A percentile compares a stretch with the other conserved stretches of the same genome.
phyloP scores from a whole-genome alignment of 371 early-diverging fungal genomes.

The Quaeritorhiza haematococci region DNA sequence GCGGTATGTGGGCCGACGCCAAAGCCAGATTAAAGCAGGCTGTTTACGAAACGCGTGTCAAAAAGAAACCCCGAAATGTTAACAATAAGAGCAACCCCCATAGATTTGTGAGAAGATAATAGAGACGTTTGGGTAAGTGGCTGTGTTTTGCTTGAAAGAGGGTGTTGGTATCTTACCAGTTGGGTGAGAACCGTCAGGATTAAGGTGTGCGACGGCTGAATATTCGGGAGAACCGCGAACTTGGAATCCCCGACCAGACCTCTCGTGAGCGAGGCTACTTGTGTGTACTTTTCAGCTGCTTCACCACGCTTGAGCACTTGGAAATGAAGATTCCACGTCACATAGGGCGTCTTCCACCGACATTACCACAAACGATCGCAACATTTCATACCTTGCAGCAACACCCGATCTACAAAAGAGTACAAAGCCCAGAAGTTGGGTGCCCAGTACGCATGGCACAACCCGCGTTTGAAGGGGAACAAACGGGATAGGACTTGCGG shows the following conservation, averaged over 20 bases:
- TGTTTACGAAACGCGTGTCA: slow-evolving; percentile 4
- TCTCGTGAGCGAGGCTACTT: slow-evolving; percentile 70
- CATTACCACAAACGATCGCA: neutral
- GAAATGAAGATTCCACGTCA: too few species aligned
- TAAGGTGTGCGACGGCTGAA: slow-evolving; percentile 72
- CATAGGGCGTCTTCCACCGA: too few species aligned
- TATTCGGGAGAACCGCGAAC: slow-evolving; percentile 74
- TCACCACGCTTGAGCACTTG: slow-evolving; percentile 34
- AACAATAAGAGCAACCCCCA: neutral
- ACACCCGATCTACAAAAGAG: slow-evolving; percentile 70
- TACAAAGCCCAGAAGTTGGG: slow-evolving; percentile 97
- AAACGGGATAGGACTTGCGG: slow-evolving; percentile 78
- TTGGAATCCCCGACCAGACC: slow-evolving; percentile 87
- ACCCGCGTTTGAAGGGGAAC: slow-evolving; percentile 94
- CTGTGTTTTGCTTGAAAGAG: too few species aligned
- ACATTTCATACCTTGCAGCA: slow-evolving; percentile 38
- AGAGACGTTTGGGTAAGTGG: too few species aligned
- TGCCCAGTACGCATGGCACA: slow-evolving; percentile 96
- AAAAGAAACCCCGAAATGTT: neutral
- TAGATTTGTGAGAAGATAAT: too few species aligned
- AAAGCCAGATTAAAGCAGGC: slow-evolving; percentile 38
- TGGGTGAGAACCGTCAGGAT: slow-evolving; percentile 69
- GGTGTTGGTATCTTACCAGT: too few species aligned
- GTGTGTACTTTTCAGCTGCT: neutral
- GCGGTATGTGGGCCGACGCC: slow-evolving; percentile 60